Evolutionary conservation across 495 filamentous ascomycete species (phyloP).

Genomic region (Penicillium steckii): DNA sequence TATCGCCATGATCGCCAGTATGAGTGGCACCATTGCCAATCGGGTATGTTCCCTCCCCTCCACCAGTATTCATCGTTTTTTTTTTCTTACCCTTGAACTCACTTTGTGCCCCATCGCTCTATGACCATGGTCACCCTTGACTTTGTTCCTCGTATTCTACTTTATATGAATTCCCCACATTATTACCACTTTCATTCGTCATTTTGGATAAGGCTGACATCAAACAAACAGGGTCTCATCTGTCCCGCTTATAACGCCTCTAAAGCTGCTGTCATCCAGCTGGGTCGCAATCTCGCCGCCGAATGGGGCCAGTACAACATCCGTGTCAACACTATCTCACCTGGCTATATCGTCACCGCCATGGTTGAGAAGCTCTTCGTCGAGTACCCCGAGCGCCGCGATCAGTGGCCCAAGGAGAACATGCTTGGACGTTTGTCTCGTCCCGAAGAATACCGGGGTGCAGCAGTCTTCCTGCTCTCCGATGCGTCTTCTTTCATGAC

Average conservation of each 20-base stretch:
- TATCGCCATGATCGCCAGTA: conserved; percentile 71
- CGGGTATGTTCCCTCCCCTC: conserved; percentile 37
- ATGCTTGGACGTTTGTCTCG: conserved; percentile 81
- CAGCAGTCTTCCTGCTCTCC: conserved; percentile 80
- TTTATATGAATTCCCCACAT: background rate
- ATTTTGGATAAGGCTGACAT: background rate
- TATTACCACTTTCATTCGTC: background rate
- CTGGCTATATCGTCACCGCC: conserved; percentile 90
- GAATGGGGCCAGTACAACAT: conserved; percentile 89
- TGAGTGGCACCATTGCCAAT: conserved; percentile 73
- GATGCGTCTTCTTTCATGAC: conserved; percentile 90
- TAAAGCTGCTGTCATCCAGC: conserved; percentile 84
- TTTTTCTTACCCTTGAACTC: background rate
- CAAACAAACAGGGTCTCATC: conserved; percentile 54
- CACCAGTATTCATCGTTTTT: background rate
- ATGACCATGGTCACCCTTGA: too few species aligned
- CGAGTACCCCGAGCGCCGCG: conserved; percentile 68
- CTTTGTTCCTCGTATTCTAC: background rate
- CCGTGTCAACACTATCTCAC: conserved; percentile 92
- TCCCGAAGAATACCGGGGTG: conserved; percentile 78
- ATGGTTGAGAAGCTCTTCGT: conserved; percentile 84
- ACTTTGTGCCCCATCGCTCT: too few species aligned
- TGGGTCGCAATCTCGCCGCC: conserved; percentile 78
- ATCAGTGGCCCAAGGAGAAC: conserved; percentile 82
- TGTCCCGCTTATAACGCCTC: conserved; percentile 87